A percentile compares a stretch with the other conserved stretches of the same genome.
phyloP scores from a whole-genome alignment of 306 rosid genomes.

The Fragaria nilgerrensis region DNA sequence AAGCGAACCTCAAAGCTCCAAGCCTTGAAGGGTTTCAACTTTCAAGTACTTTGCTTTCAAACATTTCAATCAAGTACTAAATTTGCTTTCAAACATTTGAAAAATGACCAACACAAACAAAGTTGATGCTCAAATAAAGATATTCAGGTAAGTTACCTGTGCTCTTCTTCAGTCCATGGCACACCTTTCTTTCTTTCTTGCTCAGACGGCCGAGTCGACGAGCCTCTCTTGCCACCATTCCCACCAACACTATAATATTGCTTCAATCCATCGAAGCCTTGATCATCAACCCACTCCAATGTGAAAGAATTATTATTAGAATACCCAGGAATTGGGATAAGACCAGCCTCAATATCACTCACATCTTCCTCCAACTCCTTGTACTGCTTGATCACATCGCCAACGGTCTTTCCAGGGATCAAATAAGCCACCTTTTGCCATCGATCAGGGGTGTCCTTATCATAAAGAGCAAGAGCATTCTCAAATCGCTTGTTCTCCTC shows the following conservation, averaged over 20 bases:
- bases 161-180: conserved; percentile 93
- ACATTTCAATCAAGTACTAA: background rate
- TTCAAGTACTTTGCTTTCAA: conserved; percentile 10
- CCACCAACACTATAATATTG: conserved; percentile 55
- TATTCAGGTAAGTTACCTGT: conserved; percentile 50
- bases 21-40: background rate
- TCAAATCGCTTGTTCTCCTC: conserved; percentile 84
- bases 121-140: background rate
- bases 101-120: background rate
- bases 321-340: conserved; percentile 70
- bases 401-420: conserved; percentile 82
- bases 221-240: conserved; percentile 61
- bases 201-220: conserved; percentile 57
- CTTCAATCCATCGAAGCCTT: conserved; percentile 59
- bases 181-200: conserved; percentile 91
- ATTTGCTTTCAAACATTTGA: background rate
- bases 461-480: conserved; percentile 73
- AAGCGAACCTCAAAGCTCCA: background rate
- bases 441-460: conserved; percentile 74
- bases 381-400: conserved; percentile 88
- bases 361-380: conserved; percentile 82
- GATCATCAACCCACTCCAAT: conserved; percentile 58
- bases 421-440: conserved; percentile 71
- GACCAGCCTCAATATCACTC: conserved; percentile 80
- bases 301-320: conserved; percentile 52